Base-by-base conservation (phyloP, 2,329 filamentous ascomycete genomes). In the Aspergillus glaucus region DNA sequence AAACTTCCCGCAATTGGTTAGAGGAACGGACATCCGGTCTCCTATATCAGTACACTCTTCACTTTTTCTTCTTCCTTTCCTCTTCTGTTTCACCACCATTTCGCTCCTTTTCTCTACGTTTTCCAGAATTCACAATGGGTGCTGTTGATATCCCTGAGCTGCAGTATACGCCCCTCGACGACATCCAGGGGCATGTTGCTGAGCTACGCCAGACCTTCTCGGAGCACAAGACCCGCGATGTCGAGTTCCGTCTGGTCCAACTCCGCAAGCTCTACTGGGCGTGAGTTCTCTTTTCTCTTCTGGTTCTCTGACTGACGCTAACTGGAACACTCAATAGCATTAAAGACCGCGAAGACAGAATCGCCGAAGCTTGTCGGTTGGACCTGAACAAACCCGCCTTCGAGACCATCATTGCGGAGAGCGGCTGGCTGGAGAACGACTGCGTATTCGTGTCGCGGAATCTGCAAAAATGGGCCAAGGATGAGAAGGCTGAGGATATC, bases 261-360 rank as follows among this genome's bases (percentile, higher is more conserved):
- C 82, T 98, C 52, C 86, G 91, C 60, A 92, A 90, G 78, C 84
- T 97, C 49, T 97, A 95, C 76, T 97, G 93, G 93, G 90, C 81
- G 75, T 78, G 57, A 69, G 69, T 64, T 17, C 39, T 36, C 41
- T 37, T 4, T 6, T 39, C 4, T 19, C 34, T 17, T 43, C 30
- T 28, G 43, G 37, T 46, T 26, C 12, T 4, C 10, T 30, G 10
- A 30, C 10, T 12, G 10, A 30, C 26, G 10, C 26, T 30, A 9
- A 30, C 9, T 30, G 10, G 10, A 30, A 5, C 5, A 19, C 12
- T 48, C 30, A 17, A 48, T 47, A 78, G 75, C 6, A 69, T 96
- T 57, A 83, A 83, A 56, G 92, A 97, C 75, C 85, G 88, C 66
- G 79, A 84, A 49, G 75, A 82, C 42, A 79, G 85, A 58, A 78